phyloP scores from a whole-genome alignment of 1,139 yeast species.

The Suhomyces taliae region DNA sequence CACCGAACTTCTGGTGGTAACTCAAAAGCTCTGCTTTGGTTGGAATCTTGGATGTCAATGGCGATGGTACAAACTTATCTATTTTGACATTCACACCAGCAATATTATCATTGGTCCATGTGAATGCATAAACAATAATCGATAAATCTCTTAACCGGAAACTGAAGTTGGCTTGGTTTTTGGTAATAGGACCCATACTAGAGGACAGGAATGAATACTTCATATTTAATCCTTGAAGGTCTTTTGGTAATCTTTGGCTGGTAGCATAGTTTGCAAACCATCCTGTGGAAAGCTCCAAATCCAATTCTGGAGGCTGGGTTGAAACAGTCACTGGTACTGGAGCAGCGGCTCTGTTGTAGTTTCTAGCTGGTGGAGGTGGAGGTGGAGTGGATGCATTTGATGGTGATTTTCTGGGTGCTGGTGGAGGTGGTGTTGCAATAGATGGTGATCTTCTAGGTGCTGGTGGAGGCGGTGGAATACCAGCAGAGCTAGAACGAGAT shows the following conservation, averaged over 20 bases:
- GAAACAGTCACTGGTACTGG: constrained; percentile 14
- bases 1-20: constrained; percentile 47
- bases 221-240: constrained; percentile 38
- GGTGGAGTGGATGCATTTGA: constrained; percentile 24
- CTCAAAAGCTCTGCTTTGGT: constrained; percentile 37
- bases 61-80: constrained; percentile 50
- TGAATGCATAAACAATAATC: constrained; percentile 43
- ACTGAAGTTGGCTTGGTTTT: constrained; percentile 23
- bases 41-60: constrained; percentile 37
- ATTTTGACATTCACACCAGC: constrained; percentile 26
- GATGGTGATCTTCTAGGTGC: background rate
- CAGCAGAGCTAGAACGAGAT: too few relatives aligned
- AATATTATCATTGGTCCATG: constrained; percentile 41
- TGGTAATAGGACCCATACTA: constrained; percentile 11
- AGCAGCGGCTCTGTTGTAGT: constrained; percentile 26
- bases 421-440: constrained; percentile 6
- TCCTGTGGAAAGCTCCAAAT: constrained; percentile 43
- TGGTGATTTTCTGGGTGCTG: constrained; percentile 8
- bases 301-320: constrained; percentile 34
- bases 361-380: constrained; percentile 40
- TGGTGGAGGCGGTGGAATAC: too few relatives aligned
- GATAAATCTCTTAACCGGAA: constrained; percentile 55
- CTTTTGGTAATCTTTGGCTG: constrained; percentile 31
- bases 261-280: constrained; percentile 43
- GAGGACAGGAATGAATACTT: constrained; percentile 25